Base-by-base conservation (phyloP, 2,329 filamentous ascomycete species). In the Trichophaea hybrida region DNA sequence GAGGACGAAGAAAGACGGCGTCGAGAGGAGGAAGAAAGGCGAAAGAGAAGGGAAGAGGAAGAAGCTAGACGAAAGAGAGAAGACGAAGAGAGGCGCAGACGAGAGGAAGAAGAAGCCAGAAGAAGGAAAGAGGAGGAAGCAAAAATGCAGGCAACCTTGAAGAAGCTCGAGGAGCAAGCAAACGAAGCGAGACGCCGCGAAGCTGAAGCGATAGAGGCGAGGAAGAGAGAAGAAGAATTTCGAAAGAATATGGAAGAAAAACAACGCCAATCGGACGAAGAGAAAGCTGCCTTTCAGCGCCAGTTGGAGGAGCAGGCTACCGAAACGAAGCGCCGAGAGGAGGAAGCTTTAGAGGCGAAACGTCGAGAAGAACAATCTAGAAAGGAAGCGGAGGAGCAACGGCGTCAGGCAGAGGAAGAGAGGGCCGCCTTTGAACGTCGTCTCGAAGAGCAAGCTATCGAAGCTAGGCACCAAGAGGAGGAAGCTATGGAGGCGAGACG, bases 301-400 rank as follows among this genome's bases (percentile, higher is more conserved):
- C 37, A n/a, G 7, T 7, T 40, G 7, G 37, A 40, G 7, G 37
- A 40, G 37, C 37, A 40, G 46, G 46, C 46, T 6, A 24, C 12
- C 7, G 8, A 50, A 15, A 31, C 46, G 7, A 50, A n/a, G 46
- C 7, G 17, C 7, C 46, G 24, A 8, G 8, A n/a, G 17, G 7
- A n/a, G 46, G 12, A 50, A 15, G 46, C 37, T 7, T 7, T n/a
- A n/a, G 37, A 40, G 37, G 37, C 37, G 7, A 7, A n/a, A 7
- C 7, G 7, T 40, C 37, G 37, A 40, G 37, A 40, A n/a, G 37
- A 15, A 2, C 17, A 55, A 32, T 15, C 15, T 56, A 43, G 51
- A 34, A 51, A 57, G 13, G 52, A 59, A 17, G 55, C 40, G 13
- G 43, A 57, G 13, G 55, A 52, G 35, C 46, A 31, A 50, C 46